Conservation (phyloP, 83 land plant genomes). For the Isoetes engelmannii region DNA sequence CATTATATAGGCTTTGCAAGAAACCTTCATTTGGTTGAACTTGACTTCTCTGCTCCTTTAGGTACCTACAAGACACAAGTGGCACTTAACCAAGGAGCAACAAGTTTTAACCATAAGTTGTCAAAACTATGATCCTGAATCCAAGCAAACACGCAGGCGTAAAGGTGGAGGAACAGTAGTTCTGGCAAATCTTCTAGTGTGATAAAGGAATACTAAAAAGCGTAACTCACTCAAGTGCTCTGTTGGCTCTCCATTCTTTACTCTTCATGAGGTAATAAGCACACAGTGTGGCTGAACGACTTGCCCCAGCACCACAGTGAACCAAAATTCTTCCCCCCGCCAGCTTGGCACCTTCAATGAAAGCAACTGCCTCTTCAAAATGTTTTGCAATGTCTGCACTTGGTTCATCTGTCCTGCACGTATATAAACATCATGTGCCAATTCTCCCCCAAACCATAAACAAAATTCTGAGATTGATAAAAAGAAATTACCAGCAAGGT, state of each 20-base stretch:
- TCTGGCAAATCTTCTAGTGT: not conserved
- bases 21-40: constrained; percentile 20
- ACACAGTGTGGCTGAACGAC: constrained; percentile 35
- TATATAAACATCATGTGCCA: not conserved
- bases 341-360: constrained; percentile 19
- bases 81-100: too few relatives aligned
- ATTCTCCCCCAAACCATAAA: not conserved
- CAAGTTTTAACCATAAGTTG: too few relatives aligned
- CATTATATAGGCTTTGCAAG: not conserved
- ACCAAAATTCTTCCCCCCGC: constrained; percentile 23
- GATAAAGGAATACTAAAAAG: not conserved
- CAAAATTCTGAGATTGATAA: not conserved
- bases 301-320: constrained; percentile 43
- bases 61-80: not conserved
- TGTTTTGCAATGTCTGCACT: constrained; percentile 28
- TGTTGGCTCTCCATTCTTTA: constrained; percentile 22
- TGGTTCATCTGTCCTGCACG: constrained; percentile 31
- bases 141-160: not conserved
- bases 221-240: constrained; percentile 30
- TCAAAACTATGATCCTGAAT: too few relatives aligned
- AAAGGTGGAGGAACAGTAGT: not conserved
- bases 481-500: constrained; percentile 27
- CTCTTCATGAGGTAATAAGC: constrained; percentile 34
- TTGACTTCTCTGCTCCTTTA: constrained; percentile 20
- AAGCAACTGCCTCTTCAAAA: constrained; percentile 21